Evolutionary conservation across 345 rosid species (phyloP).

Genomic region (Camelina laxa): DNA sequence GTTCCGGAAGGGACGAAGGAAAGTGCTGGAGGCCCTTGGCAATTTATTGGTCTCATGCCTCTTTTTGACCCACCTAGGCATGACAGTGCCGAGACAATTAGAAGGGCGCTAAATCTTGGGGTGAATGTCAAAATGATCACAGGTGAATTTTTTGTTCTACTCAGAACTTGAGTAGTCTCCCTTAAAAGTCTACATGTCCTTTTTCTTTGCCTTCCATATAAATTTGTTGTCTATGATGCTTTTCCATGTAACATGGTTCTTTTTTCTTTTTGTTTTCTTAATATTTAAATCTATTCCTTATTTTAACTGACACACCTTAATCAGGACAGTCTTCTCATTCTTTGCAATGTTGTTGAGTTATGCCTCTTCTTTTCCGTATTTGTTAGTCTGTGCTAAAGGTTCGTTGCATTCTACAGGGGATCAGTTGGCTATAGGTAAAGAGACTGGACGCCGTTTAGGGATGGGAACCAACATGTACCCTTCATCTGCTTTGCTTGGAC

Average conservation of each 20-base stretch:
- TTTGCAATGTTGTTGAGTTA: constrained; percentile 21
- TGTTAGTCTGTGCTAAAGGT: constrained; percentile 16
- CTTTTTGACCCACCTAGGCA: constrained; percentile 99
- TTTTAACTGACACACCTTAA: background rate
- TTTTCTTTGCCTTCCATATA: constrained; percentile 4
- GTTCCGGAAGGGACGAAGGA: constrained; percentile 92
- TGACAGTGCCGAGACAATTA: constrained; percentile 97
- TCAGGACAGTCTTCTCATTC: constrained; percentile 2
- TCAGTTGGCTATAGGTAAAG: constrained; percentile 97
- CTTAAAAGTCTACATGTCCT: background rate
- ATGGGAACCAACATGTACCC: constrained; percentile 99
- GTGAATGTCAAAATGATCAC: constrained; percentile 99
- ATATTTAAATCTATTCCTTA: too few species aligned
- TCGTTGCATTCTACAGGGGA: constrained; percentile 63
- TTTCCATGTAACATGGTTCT: background rate
- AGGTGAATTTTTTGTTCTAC: constrained; percentile 51
- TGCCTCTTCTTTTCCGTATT: background rate
- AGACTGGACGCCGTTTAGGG: constrained; percentile 96
- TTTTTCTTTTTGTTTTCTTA: too few species aligned
- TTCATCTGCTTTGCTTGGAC: constrained; percentile 92
- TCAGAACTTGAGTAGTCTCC: constrained; percentile 16
- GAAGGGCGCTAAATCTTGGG: constrained; percentile 94
- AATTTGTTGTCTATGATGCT: background rate
- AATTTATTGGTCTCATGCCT: constrained; percentile 95
- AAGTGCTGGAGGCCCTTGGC: constrained; percentile 97